Conservation (phyloP, 2,329 filamentous ascomycete genomes). For the Aspergillus ochraceoroseus region DNA sequence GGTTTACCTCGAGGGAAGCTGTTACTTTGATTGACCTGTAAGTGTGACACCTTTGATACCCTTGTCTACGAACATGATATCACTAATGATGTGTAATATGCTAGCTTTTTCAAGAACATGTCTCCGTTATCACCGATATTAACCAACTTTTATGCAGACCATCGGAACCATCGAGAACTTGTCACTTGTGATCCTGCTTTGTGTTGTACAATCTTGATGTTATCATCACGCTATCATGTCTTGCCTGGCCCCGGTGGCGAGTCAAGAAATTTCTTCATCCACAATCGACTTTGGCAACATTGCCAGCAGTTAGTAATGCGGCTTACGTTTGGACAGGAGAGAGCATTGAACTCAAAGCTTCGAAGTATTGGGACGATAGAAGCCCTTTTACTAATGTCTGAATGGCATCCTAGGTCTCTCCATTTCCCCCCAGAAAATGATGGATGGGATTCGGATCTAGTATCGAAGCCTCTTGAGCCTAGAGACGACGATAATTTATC, state of each 20-base stretch:
- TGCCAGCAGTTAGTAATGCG: constrained; percentile 52
- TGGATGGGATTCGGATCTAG: constrained; percentile 53
- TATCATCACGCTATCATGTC: constrained; percentile 51
- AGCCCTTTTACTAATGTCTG: constrained; percentile 51
- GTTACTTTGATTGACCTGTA: constrained; percentile 51
- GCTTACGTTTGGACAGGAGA: constrained; percentile 53
- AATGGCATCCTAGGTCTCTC: constrained; percentile 54
- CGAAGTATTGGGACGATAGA: constrained; percentile 52
- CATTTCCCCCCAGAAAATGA: constrained; percentile 52
- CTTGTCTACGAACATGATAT: neutral
- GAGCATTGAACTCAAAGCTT: constrained; percentile 47
- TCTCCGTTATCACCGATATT: constrained; percentile 50
- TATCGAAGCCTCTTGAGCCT: constrained; percentile 41
- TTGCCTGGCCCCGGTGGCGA: constrained; percentile 43
- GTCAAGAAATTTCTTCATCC: constrained; percentile 51
- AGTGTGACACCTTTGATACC: constrained; percentile 13
- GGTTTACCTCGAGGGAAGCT: constrained; percentile 53
- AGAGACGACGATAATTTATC: constrained; percentile 28
- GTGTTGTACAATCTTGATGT: constrained; percentile 52
- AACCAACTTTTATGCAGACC: constrained; percentile 48
- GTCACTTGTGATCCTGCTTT: constrained; percentile 51
- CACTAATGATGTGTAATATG: neutral
- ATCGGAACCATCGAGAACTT: constrained; percentile 47
- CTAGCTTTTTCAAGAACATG: constrained; percentile 49
- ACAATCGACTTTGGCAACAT: constrained; percentile 52